Conservation (phyloP, 345 rosid species). For the Ceriops decandra region DNA sequence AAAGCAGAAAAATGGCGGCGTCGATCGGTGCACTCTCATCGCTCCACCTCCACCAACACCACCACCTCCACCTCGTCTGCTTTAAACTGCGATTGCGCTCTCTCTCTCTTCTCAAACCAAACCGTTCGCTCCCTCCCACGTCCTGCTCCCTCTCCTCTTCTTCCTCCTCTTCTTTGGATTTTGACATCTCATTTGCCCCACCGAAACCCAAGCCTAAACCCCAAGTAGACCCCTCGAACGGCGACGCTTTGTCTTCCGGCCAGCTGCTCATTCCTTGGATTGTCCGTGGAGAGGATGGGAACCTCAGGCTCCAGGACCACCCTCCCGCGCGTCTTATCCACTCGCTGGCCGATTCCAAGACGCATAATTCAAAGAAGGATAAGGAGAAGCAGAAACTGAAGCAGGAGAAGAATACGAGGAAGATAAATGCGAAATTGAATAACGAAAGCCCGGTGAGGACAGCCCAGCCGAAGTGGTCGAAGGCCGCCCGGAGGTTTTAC, state of each 20-base stretch:
- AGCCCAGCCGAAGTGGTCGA: conserved; percentile 35
- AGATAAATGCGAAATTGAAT: neutral
- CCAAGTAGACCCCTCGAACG: conserved; percentile 4
- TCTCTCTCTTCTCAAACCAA: conserved; percentile 31
- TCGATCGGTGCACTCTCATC: conserved; percentile 31
- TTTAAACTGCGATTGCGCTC: conserved; percentile 20
- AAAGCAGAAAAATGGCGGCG: conserved; percentile 31
- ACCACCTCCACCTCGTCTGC: conserved; percentile 33
- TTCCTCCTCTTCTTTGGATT: conserved; percentile 43
- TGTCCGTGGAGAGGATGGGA: conserved; percentile 85
- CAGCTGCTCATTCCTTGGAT: conserved; percentile 90
- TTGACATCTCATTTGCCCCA: conserved; percentile 84
- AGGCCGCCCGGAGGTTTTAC: conserved; percentile 83
- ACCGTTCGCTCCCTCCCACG: conserved; percentile 44
- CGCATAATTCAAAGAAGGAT: conserved; percentile 49
- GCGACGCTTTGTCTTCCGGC: conserved; percentile 6
- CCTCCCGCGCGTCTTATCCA: conserved; percentile 65
- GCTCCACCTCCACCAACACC: conserved; percentile 17
- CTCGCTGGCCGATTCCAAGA: conserved; percentile 60
- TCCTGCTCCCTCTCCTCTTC: conserved; percentile 32
- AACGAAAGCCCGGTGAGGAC: neutral
- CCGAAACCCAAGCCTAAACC: conserved; percentile 51
- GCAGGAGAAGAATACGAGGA: conserved; percentile 25
- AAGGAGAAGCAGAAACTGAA: conserved; percentile 37
- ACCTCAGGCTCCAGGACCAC: conserved; percentile 60